Evolutionary conservation across 495 filamentous ascomycete genomes (phyloP).

Genomic region (Lepidopterella palustris): DNA sequence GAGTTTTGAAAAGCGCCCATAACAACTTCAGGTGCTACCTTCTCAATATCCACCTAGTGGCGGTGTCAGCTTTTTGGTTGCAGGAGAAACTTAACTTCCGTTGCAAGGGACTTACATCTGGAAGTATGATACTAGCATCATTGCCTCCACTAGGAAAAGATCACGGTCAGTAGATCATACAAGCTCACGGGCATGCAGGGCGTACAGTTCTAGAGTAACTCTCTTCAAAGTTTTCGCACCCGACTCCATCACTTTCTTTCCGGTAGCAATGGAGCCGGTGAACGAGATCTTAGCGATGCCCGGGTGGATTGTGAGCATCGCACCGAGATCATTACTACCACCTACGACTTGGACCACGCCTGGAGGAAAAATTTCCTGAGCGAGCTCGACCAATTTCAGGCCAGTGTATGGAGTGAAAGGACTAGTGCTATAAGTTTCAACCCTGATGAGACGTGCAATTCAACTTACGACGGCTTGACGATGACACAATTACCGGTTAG

Average conservation of each 20-base stretch:
- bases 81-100: too few species aligned
- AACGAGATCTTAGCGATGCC: slow-evolving; percentile 63
- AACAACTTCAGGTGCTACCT: slow-evolving; percentile 50
- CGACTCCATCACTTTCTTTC: slow-evolving; percentile 56
- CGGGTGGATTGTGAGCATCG: slow-evolving; percentile 51
- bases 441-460: not conserved
- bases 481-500: slow-evolving; percentile 58
- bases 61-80: too few species aligned
- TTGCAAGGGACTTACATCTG: too few species aligned
- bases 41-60: slow-evolving; percentile 58
- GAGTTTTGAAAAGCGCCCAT: slow-evolving; percentile 54
- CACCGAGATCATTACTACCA: slow-evolving; percentile 59
- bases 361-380: slow-evolving; percentile 52
- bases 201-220: slow-evolving; percentile 48
- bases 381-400: slow-evolving; percentile 59
- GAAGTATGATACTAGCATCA: slow-evolving; percentile 58
- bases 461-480: slow-evolving; percentile 47
- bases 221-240: slow-evolving; percentile 58
- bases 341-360: slow-evolving; percentile 63
- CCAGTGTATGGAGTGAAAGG: slow-evolving; percentile 59
- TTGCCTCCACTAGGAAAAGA: slow-evolving; percentile 51
- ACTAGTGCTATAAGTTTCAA: not conserved
- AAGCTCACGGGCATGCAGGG: too few species aligned
- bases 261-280: slow-evolving; percentile 59
- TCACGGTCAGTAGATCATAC: not conserved